A percentile compares a stretch with the other conserved stretches of the same genome.
Evolutionary conservation across 208 protist genomes (phyloP).

Genomic region (Wallacemonas sp.): DNA sequence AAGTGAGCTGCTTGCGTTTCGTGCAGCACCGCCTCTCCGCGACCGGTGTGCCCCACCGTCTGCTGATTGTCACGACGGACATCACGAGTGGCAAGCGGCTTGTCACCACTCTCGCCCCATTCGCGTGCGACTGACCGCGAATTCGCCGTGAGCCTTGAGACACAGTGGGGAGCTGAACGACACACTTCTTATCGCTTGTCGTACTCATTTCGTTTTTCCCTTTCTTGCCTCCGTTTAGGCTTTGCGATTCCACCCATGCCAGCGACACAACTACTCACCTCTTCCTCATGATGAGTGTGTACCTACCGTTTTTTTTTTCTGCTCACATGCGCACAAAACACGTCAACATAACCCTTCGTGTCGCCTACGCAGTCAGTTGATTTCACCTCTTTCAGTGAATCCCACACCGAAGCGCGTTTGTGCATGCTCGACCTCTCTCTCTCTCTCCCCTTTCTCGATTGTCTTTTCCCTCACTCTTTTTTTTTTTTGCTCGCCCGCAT

Average conservation of each 20-base stretch:
- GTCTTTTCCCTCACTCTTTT: conserved; percentile 3
- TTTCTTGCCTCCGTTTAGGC: conserved; percentile 4
- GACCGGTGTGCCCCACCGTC: conserved; percentile 30
- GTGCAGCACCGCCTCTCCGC: conserved; percentile 54
- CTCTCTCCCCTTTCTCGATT: neutral
- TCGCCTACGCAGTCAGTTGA: no score
- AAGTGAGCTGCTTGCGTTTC: conserved; percentile 91
- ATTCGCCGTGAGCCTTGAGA: no score
- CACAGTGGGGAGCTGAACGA: no score
- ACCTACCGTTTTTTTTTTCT: neutral
- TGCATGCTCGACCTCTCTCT: no score
- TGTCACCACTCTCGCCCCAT: conserved; percentile 51
- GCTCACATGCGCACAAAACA: conserved; percentile 1
- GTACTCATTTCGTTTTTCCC: conserved; percentile 9
- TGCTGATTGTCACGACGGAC: conserved; percentile 63
- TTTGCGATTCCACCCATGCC: no score
- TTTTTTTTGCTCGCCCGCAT: conserved; percentile 1
- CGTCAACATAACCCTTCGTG: no score
- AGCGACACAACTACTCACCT: no score
- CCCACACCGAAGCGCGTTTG: no score
- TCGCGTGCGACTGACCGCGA: conserved; percentile 16
- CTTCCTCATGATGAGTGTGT: neutral
- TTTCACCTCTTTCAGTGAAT: neutral
- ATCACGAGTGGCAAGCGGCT: conserved; percentile 60
- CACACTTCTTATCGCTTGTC: no score